Evolutionary conservation across 179 eudicot species (phyloP), one percentile per base, ranked within the genome.

Genomic region (Amaranthus tricolor): DNA sequence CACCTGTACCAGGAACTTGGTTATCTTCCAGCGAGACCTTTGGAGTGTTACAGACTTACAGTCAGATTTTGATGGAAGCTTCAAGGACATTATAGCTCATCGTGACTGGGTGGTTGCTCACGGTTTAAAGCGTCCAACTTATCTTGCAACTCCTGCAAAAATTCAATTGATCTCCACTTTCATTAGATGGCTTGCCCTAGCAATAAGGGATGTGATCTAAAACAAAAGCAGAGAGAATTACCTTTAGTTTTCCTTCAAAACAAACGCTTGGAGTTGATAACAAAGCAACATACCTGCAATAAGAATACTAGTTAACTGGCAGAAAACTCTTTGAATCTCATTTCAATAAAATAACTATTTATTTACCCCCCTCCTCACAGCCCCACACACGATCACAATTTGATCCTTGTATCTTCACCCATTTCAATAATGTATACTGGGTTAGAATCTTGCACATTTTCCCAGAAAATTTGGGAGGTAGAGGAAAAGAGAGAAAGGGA

Each of bases 201-300:
- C 7, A 51, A n/a, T 40, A 21, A 16, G 15, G 62, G 40, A 56
- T 17, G 54, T 59, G 44, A 62, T 66, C 19, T 74, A 43, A 69
- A 69, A 43, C 6, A 60, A 16, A 43, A 21, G 47, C n/a, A 48
- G 53, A 62, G 31, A 56, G 62, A 74, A 57, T 62, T 84, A 93
- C 99, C 99, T 91, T 82, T 12, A 96, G 98, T 82, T 85, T 96
- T 81, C 84, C 92, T 81, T 93, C 98, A 12, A 52, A 64, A 81
- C 98, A 96, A 62, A 87, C 81, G 78, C 86, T 88, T 74, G 98
- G 99, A 24, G 99, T 93, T 56, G 96, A 82, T 72, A 96, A 80
- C 78, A 89, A 72, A 59, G 97, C 98, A 65, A 84, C 85, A 79
- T 95, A 93, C 86, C 99, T 95, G 89, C 74, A 82, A 77, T 47